phyloP scores from a whole-genome alignment of 495 filamentous ascomycete genomes.

The Penicillium subrubescens region DNA sequence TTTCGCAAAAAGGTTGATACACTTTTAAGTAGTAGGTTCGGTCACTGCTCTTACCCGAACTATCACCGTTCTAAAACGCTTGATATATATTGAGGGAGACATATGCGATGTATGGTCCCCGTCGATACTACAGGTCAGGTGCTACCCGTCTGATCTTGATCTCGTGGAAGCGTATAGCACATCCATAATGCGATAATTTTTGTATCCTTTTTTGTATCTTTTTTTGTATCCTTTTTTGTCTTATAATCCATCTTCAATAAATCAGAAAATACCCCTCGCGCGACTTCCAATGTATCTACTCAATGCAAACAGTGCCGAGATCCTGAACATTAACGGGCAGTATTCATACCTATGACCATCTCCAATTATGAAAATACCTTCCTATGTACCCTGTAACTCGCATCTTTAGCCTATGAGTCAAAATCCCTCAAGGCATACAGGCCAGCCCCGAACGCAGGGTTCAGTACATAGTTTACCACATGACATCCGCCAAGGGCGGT shows the following conservation, averaged over 20 bases:
- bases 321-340: neutral
- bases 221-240: too few species aligned
- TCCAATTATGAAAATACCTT: neutral
- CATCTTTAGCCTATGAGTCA: slow-evolving; percentile 9
- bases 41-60: too few species aligned
- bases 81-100: neutral
- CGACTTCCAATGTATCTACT: too few species aligned
- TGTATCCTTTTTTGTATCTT: too few species aligned
- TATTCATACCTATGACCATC: neutral
- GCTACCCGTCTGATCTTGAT: too few species aligned
- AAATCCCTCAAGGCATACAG: slow-evolving; percentile 14
- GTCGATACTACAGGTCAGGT: neutral
- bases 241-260: too few species aligned
- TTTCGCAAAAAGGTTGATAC: too few species aligned
- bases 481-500: slow-evolving; percentile 1
- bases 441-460: neutral
- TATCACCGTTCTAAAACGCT: too few species aligned
- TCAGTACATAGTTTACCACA: neutral
- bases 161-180: too few species aligned
- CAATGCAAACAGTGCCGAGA: neutral
- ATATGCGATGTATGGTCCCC: neutral
- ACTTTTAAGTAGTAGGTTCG: too few species aligned
- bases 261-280: too few species aligned
- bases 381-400: neutral
- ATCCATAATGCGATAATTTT: too few species aligned